Percentiles rank a stretch among this genome's conserved stretches.
phyloP scores from a whole-genome alignment of 176 grass and related monocot genomes.

The Musa acuminata region DNA sequence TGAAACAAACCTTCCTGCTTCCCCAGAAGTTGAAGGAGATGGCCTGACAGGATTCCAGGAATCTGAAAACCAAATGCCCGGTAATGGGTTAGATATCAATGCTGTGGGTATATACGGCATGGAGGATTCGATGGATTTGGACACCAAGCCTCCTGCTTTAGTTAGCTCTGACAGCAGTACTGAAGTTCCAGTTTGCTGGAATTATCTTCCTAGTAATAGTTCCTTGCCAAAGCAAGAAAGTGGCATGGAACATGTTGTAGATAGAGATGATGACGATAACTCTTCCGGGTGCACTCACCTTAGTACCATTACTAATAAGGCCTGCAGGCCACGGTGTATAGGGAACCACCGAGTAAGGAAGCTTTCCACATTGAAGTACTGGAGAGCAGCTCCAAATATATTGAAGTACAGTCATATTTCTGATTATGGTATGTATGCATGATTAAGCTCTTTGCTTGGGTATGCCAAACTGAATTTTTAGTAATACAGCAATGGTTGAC shows the following conservation, averaged over 20 bases:
- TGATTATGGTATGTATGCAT: conserved; percentile 49
- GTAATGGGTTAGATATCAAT: conserved; percentile 22
- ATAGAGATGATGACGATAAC: conserved; percentile 85
- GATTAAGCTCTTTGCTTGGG: background rate
- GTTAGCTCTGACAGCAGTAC: conserved; percentile 63
- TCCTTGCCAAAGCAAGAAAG: conserved; percentile 39
- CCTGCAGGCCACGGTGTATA: conserved; percentile 39
- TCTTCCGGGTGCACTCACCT: conserved; percentile 87
- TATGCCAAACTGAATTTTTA: background rate
- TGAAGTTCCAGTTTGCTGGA: conserved; percentile 33
- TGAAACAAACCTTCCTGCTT: background rate
- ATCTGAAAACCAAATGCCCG: conserved; percentile 16
- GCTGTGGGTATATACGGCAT: conserved; percentile 21
- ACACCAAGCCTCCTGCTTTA: conserved; percentile 28
- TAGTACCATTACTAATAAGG: conserved; percentile 49
- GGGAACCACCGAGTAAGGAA: conserved; percentile 49
- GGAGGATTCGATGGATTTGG: conserved; percentile 33
- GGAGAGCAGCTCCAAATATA: conserved; percentile 41
- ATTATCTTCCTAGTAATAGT: conserved; percentile 27
- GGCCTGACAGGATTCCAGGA: conserved; percentile 2
- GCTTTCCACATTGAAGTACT: conserved; percentile 43
- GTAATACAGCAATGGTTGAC: background rate
- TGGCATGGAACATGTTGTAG: conserved; percentile 37
- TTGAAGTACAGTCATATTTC: conserved; percentile 46
- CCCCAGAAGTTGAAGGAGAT: conserved; percentile 29